Conservation (phyloP, 352 stramenopile genomes). For the Pythium scleroteichum region DNA sequence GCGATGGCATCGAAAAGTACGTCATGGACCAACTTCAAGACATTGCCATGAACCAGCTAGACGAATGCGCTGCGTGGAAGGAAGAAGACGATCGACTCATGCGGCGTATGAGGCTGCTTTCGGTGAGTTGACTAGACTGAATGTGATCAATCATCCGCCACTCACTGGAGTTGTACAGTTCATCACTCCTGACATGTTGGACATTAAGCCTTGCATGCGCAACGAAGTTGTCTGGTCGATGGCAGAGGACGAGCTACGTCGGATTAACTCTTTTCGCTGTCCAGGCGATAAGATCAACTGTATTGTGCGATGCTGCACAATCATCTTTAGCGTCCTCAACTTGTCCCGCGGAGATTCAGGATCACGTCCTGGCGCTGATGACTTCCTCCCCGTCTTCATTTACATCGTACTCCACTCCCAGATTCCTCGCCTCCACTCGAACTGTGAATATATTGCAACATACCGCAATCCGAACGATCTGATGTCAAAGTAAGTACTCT, state of each 20-base stretch:
- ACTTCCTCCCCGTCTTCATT: conserved; percentile 93
- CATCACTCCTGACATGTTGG: conserved; percentile 86
- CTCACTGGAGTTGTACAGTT: conserved; percentile 37
- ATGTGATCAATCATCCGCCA: background rate
- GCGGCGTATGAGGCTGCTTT: conserved; percentile 80
- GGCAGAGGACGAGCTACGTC: conserved; percentile 85
- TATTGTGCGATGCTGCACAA: conserved; percentile 84
- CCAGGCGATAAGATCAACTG: conserved; percentile 92
- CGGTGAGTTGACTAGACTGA: conserved; percentile 35
- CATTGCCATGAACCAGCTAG: conserved; percentile 74
- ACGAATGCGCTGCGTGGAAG: conserved; percentile 62
- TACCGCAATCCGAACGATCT: conserved; percentile 88
- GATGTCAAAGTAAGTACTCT: conserved; percentile 79
- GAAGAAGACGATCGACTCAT: conserved; percentile 76
- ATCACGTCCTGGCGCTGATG: conserved; percentile 77
- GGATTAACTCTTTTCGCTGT: conserved; percentile 86
- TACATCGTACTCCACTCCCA: conserved; percentile 91
- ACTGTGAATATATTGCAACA: conserved; percentile 90
- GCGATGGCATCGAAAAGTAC: conserved; percentile 91
- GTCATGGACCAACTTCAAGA: conserved; percentile 89
- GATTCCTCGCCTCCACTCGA: conserved; percentile 85
- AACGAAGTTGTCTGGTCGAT: conserved; percentile 91
- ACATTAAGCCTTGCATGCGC: conserved; percentile 89
- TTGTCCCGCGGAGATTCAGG: conserved; percentile 67
- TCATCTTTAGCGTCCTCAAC: conserved; percentile 91